Percentiles rank a stretch among this genome's conserved stretches.
These are phyloP conservation scores for Boletus sp. DNA, from an alignment of 768 basidiomycete species.

Conservation along the genomic window DNA sequence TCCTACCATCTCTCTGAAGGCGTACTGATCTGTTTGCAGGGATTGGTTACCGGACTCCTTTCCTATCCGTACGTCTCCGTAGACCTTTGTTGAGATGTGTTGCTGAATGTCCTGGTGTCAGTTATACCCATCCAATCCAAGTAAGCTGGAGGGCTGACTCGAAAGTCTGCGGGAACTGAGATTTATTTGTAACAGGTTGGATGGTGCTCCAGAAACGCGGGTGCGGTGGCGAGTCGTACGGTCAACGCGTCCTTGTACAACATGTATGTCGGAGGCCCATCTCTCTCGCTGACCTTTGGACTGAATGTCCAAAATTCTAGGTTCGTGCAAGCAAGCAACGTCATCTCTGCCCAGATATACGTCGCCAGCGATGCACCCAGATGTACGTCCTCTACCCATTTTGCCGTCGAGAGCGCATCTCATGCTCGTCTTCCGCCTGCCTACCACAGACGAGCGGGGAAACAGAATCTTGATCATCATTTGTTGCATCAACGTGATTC, in stretches of 20 bases:
- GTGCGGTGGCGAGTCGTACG: constrained; percentile 57
- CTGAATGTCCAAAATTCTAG: constrained; percentile 8
- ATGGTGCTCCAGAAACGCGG: constrained; percentile 37
- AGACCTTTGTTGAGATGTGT: too few species aligned
- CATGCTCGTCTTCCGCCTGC: background rate
- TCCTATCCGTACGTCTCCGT: too few species aligned
- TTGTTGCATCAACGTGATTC: constrained; percentile 42
- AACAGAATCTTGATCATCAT: constrained; percentile 36
- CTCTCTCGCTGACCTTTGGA: too few species aligned
- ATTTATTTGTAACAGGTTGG: too few species aligned
- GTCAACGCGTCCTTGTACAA: constrained; percentile 25
- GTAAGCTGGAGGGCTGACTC: too few species aligned
- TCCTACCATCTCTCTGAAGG: too few species aligned
- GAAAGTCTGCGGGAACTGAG: constrained; percentile 11
- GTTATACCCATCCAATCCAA: constrained; percentile 39
- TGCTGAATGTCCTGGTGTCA: constrained; percentile 6
- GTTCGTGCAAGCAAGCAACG: constrained; percentile 42
- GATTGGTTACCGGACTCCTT: too few species aligned
- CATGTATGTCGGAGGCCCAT: too few species aligned
- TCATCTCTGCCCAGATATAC: too few species aligned
- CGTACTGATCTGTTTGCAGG: too few species aligned
- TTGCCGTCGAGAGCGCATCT: background rate
- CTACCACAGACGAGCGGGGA: constrained; percentile 49
- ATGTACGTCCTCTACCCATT: constrained; percentile 36
- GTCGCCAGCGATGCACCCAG: constrained; percentile 36